Evolutionary conservation across 352 stramenopile species (phyloP).

Genomic region (Phytophthora pini): DNA sequence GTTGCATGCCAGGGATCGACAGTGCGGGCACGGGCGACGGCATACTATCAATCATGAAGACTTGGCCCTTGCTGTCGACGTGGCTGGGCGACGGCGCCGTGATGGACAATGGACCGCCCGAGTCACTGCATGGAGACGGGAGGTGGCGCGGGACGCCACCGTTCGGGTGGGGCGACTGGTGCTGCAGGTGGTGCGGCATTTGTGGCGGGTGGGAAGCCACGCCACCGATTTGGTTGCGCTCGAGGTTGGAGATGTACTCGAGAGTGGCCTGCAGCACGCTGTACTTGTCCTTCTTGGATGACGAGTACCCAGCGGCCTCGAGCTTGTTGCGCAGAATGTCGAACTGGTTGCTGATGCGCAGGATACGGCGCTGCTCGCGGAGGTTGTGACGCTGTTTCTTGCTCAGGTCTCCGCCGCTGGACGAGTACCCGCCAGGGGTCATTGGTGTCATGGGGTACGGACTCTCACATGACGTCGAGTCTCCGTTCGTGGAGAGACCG

Average conservation of each 20-base stretch:
- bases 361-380: conserved; percentile 79
- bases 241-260: conserved; percentile 82
- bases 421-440: conserved; percentile 57
- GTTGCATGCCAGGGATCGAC: conserved; percentile 68
- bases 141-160: conserved; percentile 34
- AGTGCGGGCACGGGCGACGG: conserved; percentile 73
- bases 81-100: conserved; percentile 49
- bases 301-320: conserved; percentile 71
- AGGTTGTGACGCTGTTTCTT: conserved; percentile 90
- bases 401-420: conserved; percentile 60
- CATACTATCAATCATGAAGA: conserved; percentile 84
- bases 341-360: conserved; percentile 88
- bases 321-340: conserved; percentile 83
- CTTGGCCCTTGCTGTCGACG: conserved; percentile 45
- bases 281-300: conserved; percentile 89
- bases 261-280: conserved; percentile 84
- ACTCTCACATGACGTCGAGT: conserved; percentile 75
- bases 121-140: conserved; percentile 40
- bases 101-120: conserved; percentile 51
- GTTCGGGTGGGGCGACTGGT: conserved; percentile 27
- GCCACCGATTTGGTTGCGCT: conserved; percentile 59
- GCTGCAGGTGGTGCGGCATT: conserved; percentile 35
- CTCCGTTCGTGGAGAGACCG: conserved; percentile 54
- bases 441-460: conserved; percentile 68
- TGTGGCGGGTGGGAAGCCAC: conserved; percentile 19